Evolutionary conservation across 345 rosid genomes (phyloP).

Genomic region (Fremontodendron californicum): DNA sequence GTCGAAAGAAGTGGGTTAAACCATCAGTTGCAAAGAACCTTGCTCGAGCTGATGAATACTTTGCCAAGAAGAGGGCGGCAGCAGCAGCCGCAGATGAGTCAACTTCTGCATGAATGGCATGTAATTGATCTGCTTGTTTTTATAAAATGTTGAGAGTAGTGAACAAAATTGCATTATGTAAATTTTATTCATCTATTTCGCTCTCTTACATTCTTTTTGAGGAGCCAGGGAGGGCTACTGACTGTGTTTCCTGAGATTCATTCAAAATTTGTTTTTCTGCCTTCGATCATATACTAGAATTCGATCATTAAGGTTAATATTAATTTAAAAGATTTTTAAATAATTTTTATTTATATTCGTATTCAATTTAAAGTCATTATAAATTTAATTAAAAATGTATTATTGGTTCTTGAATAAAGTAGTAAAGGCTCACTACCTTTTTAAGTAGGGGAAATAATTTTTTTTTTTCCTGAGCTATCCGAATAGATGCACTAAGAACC

Average conservation of each 20-base stretch:
- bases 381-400: no score
- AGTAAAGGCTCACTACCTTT: no score
- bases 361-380: not conserved
- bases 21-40: slow-evolving; percentile 82
- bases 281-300: not conserved
- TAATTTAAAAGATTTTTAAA: no score
- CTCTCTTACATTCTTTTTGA: not conserved
- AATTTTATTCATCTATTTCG: no score
- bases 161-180: not conserved
- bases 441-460: no score
- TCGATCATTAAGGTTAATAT: not conserved
- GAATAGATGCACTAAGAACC: not conserved
- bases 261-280: not conserved
- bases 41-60: slow-evolving; percentile 85
- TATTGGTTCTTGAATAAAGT: no score
- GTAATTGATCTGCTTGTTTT: not conserved
- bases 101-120: slow-evolving; percentile 25
- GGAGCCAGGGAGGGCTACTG: not conserved
- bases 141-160: not conserved
- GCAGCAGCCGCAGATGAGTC: slow-evolving; percentile 45
- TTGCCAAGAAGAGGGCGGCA: slow-evolving; percentile 81
- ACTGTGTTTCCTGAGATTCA: not conserved
- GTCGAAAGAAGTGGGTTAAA: slow-evolving; percentile 90
- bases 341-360: not conserved
- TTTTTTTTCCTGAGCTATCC: not conserved